These are phyloP conservation scores for Cladosporium sp. DNA, from an alignment of 2,329 filamentous ascomycete species.

Conservation along the genomic window DNA sequence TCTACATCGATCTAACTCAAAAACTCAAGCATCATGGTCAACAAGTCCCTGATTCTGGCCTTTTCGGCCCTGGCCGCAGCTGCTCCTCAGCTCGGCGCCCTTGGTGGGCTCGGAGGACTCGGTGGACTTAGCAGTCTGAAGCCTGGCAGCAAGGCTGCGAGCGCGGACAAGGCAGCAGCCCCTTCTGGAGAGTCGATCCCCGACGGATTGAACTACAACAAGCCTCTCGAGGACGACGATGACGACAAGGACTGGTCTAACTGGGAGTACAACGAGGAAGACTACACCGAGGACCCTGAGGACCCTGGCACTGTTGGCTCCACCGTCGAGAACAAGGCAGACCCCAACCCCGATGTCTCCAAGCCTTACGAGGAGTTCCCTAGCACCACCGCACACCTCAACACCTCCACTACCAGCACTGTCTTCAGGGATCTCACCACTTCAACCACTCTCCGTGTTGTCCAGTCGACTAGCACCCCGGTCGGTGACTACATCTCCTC, in stretches of 20 bases:
- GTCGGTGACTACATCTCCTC: neutral
- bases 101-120: neutral
- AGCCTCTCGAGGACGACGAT: slow-evolving; percentile 15
- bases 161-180: neutral
- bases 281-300: neutral
- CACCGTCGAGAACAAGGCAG: neutral
- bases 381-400: neutral
- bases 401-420: neutral
- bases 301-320: neutral
- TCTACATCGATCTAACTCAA: neutral
- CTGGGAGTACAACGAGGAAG: neutral
- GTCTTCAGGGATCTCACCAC: neutral
- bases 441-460: neutral
- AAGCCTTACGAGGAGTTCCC: neutral
- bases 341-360: neutral
- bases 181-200: neutral
- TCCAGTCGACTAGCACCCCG: neutral
- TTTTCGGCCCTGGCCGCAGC: slow-evolving; percentile 16
- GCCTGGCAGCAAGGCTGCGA: slow-evolving; percentile 1
- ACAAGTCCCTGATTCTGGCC: slow-evolving; percentile 10
- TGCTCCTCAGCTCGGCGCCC: slow-evolving; percentile 13
- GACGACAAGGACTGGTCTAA: slow-evolving; percentile 11
- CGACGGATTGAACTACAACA: slow-evolving; percentile 20
- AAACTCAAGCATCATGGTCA: slow-evolving; percentile 14
- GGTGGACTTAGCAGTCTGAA: neutral